Evolutionary conservation across 345 rosid genomes (phyloP).

Genomic region (Hibiscus tridactylites): DNA sequence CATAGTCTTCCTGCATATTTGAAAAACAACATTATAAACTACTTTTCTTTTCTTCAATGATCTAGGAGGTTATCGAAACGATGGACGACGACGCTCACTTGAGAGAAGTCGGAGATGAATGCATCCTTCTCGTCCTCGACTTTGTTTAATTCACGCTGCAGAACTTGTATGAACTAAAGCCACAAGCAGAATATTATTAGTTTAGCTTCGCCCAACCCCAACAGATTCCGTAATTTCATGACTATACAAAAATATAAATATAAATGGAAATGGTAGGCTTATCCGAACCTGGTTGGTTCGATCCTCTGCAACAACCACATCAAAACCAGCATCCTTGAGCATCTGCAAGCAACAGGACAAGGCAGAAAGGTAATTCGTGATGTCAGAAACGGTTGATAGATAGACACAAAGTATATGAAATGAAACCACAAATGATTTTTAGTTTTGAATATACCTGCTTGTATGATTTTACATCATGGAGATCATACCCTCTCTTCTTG

Average conservation of each 20-base stretch:
- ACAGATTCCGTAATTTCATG: not conserved
- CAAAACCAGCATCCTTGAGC: constrained; percentile 82
- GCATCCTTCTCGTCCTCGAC: constrained; percentile 69
- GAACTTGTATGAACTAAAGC: constrained; percentile 61
- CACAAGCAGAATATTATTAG: constrained; percentile 1
- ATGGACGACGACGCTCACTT: constrained; percentile 30
- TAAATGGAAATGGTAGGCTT: not conserved
- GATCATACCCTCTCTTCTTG: too few relatives aligned
- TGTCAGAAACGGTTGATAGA: not conserved
- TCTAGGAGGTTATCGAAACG: not conserved
- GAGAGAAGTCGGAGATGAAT: constrained; percentile 72
- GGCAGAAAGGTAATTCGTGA: not conserved
- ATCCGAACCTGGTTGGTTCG: constrained; percentile 64
- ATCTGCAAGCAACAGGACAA: constrained; percentile 29
- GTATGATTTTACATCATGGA: too few relatives aligned
- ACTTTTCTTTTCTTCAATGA: too few relatives aligned
- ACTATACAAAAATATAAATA: not conserved
- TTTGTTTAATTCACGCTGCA: constrained; percentile 52
- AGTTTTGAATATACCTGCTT: too few relatives aligned
- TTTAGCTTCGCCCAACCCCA: not conserved
- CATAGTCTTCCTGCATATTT: constrained; percentile 59
- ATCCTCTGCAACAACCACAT: constrained; percentile 65
- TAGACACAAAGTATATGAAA: not conserved
- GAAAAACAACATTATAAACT: not conserved
- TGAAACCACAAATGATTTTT: too few relatives aligned